Evolutionary conservation across 139 green algal species (phyloP), one percentile per base, ranked within the genome.

Genomic region (Zygnema cylindricum): DNA sequence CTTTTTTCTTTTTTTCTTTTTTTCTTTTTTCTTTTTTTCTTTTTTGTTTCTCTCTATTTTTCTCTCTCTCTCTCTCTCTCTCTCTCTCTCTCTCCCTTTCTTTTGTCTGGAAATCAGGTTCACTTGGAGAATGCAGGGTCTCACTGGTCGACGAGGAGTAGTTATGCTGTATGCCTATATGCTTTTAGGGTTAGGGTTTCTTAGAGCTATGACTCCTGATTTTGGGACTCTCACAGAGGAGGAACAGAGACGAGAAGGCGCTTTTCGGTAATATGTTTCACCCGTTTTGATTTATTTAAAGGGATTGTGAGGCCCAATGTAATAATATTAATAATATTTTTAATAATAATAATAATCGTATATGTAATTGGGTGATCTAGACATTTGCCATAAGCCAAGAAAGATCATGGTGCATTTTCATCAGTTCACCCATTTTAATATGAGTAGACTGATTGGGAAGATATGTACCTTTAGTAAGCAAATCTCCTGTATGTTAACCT

Each of bases 91-190:
- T 30, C 25, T 73, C 57, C 57, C 57, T n/a, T 73, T 25, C 30
- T 73, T 25, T 25, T 73, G 57, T 73, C 30, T 23, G 35, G n/a
- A n/a, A n/a, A n/a, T 33, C 81, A 86, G 81, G 81, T 88, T 89
- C 85, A 89, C 71, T 0, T 76, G 43, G 73, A 76, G 85, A 55
- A 85, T 85, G 85, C 39, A 85, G 1, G n/a, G 32, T 30, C 73
- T 89, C 30, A 89, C 85, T 2, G 95, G 95, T 1, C 86, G 77
- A 16, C 84, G 93, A 1, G 95, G 95, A 81, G 84, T 94, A 43
- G 77, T 43, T 69, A 93, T 96, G 82, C 90, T 96, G 63, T 96
- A 96, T 90, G 63, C 90, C 0, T 96, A 96, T 92, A 93, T 92
- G 39, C 39, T 92, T 1, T 55, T 95, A 23, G 95, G 95, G 41